These are phyloP conservation scores for Dioscorea alata DNA, from an alignment of 106 monocot genomes.

Conservation along the genomic window DNA sequence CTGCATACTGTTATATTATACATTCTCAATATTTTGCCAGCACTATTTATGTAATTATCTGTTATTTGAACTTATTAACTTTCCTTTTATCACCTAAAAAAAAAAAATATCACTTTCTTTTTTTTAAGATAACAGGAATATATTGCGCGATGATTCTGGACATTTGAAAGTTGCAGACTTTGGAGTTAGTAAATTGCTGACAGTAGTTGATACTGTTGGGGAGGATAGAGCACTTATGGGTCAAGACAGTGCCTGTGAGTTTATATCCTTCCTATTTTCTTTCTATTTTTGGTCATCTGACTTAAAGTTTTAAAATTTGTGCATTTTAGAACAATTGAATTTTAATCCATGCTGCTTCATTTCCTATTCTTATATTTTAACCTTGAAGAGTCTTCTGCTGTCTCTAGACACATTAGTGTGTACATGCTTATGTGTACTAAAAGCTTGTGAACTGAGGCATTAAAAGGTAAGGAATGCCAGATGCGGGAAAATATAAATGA, in stretches of 20 bases:
- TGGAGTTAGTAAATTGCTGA: conserved; percentile 77
- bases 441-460: no score
- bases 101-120: not conserved
- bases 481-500: no score
- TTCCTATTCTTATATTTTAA: no score
- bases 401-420: no score
- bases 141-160: conserved; percentile 85
- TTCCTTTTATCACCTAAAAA: not conserved
- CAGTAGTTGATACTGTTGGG: conserved; percentile 43
- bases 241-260: conserved; percentile 59
- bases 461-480: no score
- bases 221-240: conserved; percentile 58
- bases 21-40: not conserved
- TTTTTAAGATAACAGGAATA: conserved; percentile 78
- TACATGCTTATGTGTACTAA: no score
- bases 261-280: no score
- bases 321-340: no score
- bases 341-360: no score
- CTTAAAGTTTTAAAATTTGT: no score
- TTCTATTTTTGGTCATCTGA: not conserved
- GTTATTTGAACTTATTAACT: conserved; percentile 22
- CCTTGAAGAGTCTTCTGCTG: no score
- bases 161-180: conserved; percentile 96
- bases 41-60: conserved; percentile 19
- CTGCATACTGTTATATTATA: not conserved